Evolutionary conservation across 2,329 filamentous ascomycete species (phyloP).

Genomic region (Cladosporium oxysporum): DNA sequence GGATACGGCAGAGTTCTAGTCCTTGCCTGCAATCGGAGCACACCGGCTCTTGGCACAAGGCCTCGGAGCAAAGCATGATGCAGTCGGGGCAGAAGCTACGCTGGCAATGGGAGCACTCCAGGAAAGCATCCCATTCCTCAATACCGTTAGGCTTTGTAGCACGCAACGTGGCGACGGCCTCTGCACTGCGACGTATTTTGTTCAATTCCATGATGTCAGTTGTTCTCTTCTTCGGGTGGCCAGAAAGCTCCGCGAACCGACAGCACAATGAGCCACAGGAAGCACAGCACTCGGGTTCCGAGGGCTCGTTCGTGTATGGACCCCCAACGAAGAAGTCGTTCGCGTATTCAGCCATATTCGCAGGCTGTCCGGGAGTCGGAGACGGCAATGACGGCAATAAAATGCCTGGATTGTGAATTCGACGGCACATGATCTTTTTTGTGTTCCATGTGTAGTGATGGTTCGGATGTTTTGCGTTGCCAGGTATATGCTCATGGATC

Average conservation of each 20-base stretch:
- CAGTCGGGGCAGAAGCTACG: conserved; percentile 15
- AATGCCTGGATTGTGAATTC: conserved; percentile 17
- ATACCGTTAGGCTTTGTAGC: conserved; percentile 22
- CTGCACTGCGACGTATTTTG: background rate
- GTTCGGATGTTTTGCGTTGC: conserved; percentile 22
- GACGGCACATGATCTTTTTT: conserved; percentile 25
- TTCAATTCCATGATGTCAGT: conserved; percentile 15
- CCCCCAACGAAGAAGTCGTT: conserved; percentile 11
- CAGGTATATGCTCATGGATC: conserved; percentile 15
- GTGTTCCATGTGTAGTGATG: conserved; percentile 25
- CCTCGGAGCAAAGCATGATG: conserved; percentile 15
- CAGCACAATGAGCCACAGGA: conserved; percentile 25
- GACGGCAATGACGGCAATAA: conserved; percentile 10
- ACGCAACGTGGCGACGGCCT: background rate
- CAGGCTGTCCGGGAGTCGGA: background rate
- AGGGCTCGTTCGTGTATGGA: conserved; percentile 12
- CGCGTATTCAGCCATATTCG: conserved; percentile 3
- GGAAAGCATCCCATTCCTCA: conserved; percentile 26
- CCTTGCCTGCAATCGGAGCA: conserved; percentile 2
- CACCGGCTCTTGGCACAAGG: conserved; percentile 14
- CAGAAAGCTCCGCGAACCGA: conserved; percentile 10
- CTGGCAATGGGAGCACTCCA: conserved; percentile 27
- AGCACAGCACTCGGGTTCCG: conserved; percentile 22
- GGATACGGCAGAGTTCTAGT: conserved; percentile 14
- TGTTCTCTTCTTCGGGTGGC: conserved; percentile 12